Conservation (phyloP, 2,329 filamentous ascomycete genomes). For the Hirsutella minnesotensis region DNA sequence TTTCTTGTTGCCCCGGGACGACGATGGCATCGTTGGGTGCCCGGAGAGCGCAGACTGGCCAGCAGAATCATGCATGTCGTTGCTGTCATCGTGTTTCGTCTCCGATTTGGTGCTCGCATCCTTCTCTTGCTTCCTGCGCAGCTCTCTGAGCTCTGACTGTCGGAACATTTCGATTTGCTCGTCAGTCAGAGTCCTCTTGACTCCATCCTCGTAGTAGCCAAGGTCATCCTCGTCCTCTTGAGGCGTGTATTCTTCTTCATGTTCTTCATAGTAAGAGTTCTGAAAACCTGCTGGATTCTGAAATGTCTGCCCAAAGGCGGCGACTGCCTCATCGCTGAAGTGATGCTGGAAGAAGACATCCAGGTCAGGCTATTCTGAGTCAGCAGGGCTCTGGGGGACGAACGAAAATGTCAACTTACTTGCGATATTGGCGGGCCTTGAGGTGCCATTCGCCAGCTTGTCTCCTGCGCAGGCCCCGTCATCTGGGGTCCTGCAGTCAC, state of each 20-base stretch:
- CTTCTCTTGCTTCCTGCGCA: conserved; percentile 38
- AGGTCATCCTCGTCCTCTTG: conserved; percentile 50
- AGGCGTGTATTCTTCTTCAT: conserved; percentile 18
- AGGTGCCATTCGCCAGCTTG: neutral
- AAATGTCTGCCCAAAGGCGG: conserved; percentile 35
- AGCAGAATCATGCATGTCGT: neutral
- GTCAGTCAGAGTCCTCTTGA: conserved; percentile 81
- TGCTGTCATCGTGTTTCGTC: neutral
- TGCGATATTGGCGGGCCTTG: neutral
- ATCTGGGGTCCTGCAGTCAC: neutral
- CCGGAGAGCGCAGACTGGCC: neutral
- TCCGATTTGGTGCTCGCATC: conserved; percentile 10
- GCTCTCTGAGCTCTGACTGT: conserved; percentile 69
- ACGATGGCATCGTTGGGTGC: neutral
- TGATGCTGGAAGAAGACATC: conserved; percentile 46
- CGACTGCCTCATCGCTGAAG: conserved; percentile 37
- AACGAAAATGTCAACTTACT: neutral
- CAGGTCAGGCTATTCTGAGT: conserved; percentile 43
- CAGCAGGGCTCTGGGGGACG: conserved; percentile 4
- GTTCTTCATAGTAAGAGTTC: conserved; percentile 14
- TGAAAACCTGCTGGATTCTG: conserved; percentile 18
- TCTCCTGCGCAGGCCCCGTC: neutral
- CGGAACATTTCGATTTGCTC: conserved; percentile 85
- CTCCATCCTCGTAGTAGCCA: conserved; percentile 77
- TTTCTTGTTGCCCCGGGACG: conserved; percentile 12